Percentiles rank a stretch among this genome's conserved stretches.
Conservation (phyloP, 1,284 basidiomycete genomes). For the Fomitiporia mediterranea region DNA sequence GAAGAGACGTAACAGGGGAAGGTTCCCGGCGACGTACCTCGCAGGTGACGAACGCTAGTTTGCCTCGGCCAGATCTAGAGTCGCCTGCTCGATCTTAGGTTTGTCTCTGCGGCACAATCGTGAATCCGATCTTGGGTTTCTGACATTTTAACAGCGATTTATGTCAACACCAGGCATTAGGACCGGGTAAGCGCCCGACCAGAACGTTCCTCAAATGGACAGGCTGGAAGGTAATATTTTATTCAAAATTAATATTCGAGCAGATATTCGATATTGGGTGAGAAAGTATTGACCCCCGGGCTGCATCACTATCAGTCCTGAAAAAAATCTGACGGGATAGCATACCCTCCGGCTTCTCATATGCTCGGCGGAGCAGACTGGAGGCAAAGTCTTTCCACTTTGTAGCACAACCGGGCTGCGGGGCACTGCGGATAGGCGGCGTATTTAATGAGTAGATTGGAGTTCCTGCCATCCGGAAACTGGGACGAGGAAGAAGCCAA, state of each 20-base stretch:
- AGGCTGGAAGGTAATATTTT: too few relatives aligned
- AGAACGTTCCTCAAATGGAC: background rate
- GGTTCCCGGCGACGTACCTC: background rate
- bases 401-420: background rate
- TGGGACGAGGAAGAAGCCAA: background rate
- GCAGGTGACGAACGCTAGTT: background rate
- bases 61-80: background rate
- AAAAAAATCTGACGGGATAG: too few relatives aligned
- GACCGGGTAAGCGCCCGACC: background rate
- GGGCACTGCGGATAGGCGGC: background rate
- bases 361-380: background rate
- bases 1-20: too few relatives aligned
- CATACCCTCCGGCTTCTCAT: too few relatives aligned
- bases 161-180: background rate
- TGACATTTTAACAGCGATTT: background rate
- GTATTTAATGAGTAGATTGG: background rate
- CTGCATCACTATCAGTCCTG: too few relatives aligned
- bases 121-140: background rate
- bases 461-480: background rate
- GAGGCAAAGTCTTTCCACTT: too few relatives aligned
- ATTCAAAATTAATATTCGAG: too few relatives aligned
- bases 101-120: background rate
- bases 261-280: too few relatives aligned
- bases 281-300: too few relatives aligned
- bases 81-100: background rate